Base-by-base conservation (phyloP, 352 stramenopile species). In the Peronospora belbahrii region DNA sequence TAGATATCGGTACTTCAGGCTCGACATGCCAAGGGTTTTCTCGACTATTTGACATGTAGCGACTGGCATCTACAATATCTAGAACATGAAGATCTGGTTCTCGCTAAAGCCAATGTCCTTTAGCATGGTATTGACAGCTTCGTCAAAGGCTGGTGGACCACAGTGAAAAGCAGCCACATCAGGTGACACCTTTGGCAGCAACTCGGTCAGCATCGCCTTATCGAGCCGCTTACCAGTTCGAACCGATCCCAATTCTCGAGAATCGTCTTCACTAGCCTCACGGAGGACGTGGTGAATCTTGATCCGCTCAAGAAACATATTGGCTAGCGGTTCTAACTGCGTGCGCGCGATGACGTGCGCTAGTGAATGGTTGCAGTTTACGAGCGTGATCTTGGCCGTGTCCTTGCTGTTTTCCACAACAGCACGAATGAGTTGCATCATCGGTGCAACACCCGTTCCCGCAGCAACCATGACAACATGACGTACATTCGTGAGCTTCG, bases 401-500 rank as follows among this genome's bases (percentile, higher is more conserved):
- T 87, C 74, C 20, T 66, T 59, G 4, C 14, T 46, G 22, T 67
- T 72, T 46, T 91, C 78, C 38, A 91, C 67, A 22, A 76, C 59
- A 5, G 70, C 70, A 17, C 79, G 76, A 23, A 92, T 70, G 20
- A 94, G 45, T 52, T 91, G 76, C 20, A 94, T 75, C 79, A 94
- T 90, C 0, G 82, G 82, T 6, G 80, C 70, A 46, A 94, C 87
- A 42, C 82, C 82, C 15, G 69, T 89, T 5, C 82, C 82, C 0
- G 70, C 82, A 42, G 82, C 78, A 52, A 94, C 48, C 46, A 92
- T 61, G 27, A 88, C 75, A 22, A 90, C 48, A 35, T 94, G 75
- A n/a, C 46, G 56, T 14, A 74, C 68, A 42, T 60, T 58, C n/a
- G 38, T 59, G 24, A 81, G 30, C 31, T 81, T 72, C 1, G 55